Conservation (phyloP, 2,329 filamentous ascomycete species). For the Albophoma yamanashiensis region DNA sequence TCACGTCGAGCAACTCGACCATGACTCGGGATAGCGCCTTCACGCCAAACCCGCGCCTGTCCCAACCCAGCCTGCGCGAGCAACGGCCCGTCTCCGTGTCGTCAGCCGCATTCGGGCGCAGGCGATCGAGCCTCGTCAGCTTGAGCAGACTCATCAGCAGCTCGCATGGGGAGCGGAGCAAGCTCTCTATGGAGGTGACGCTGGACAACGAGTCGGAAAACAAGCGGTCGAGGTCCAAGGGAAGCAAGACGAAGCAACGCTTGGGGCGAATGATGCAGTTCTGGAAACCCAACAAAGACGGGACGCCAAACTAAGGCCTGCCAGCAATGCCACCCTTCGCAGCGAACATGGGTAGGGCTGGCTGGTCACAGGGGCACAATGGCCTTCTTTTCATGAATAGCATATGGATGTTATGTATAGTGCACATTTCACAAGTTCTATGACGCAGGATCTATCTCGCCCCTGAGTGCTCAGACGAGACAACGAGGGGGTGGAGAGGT, state of each 20-base stretch:
- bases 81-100: constrained; percentile 54
- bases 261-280: constrained; percentile 70
- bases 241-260: constrained; percentile 52
- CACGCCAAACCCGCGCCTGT: constrained; percentile 32
- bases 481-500: neutral
- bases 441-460: constrained; percentile 2
- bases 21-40: constrained; percentile 59
- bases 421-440: constrained; percentile 14
- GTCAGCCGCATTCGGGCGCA: constrained; percentile 52
- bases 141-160: constrained; percentile 67
- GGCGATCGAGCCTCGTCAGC: constrained; percentile 67
- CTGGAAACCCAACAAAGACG: constrained; percentile 54
- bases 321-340: neutral
- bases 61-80: constrained; percentile 36
- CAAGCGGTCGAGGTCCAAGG: constrained; percentile 43
- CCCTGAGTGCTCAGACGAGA: constrained; percentile 1
- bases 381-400: constrained; percentile 19
- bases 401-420: constrained; percentile 26
- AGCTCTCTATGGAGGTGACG: constrained; percentile 58
- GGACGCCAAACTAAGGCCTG: constrained; percentile 12
- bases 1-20: constrained; percentile 66
- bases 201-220: constrained; percentile 40
- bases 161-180: constrained; percentile 64
- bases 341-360: neutral
- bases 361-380: neutral